Evolutionary conservation across 805 yeast species (phyloP).

Genomic region (Ogataea neopini): DNA sequence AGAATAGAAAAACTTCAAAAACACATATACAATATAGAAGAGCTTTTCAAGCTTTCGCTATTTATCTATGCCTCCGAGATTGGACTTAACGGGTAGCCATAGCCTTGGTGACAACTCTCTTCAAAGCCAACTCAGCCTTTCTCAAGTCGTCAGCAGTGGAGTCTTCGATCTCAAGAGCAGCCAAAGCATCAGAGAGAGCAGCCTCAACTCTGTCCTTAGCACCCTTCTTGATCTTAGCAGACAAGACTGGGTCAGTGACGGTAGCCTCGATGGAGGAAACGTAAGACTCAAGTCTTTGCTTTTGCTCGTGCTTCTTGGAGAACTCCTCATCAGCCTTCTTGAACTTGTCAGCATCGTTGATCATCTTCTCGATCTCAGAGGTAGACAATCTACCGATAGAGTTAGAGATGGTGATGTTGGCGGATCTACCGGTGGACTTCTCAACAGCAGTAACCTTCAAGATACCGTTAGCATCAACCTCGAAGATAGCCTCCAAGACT

Average conservation of each 20-base stretch:
- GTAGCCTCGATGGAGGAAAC: slow-evolving; percentile 94
- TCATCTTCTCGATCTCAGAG: slow-evolving; percentile 98
- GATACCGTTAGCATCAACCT: slow-evolving; percentile 99
- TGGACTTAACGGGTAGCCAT: slow-evolving; percentile 88
- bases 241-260: slow-evolving; percentile 96
- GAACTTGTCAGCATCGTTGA: slow-evolving; percentile 98
- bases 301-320: slow-evolving; percentile 99
- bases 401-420: slow-evolving; percentile 98
- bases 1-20: slow-evolving; percentile 13
- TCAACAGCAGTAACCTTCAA: slow-evolving; percentile 98
- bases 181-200: slow-evolving; percentile 97
- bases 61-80: slow-evolving; percentile 9
- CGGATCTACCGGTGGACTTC: slow-evolving; percentile 97
- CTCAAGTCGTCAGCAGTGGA: slow-evolving; percentile 95
- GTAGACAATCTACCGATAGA: slow-evolving; percentile 97
- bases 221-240: slow-evolving; percentile 96
- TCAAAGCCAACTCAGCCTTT: slow-evolving; percentile 98
- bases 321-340: slow-evolving; percentile 97
- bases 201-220: slow-evolving; percentile 96
- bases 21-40: slow-evolving; percentile 16
- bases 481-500: slow-evolving; percentile 97
- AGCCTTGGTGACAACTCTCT: slow-evolving; percentile 99
- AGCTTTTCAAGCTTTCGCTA: slow-evolving; percentile 11
- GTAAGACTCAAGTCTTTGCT: slow-evolving; percentile 98
- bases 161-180: slow-evolving; percentile 96